These are phyloP conservation scores for Lasiodiplodia theobromae DNA, from an alignment of 2,329 filamentous ascomycete species.

Conservation along the genomic window DNA sequence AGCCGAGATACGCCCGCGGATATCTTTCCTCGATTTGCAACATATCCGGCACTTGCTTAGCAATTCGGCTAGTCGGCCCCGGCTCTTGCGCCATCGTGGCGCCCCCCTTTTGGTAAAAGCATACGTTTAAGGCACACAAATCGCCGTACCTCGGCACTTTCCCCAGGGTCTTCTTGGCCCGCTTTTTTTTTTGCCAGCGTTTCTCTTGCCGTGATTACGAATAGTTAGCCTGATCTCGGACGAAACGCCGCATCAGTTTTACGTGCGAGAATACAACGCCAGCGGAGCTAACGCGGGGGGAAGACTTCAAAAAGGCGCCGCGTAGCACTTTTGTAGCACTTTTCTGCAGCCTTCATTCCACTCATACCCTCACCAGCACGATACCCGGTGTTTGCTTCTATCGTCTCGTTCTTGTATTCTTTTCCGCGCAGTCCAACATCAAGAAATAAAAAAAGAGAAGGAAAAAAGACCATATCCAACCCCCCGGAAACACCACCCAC, in stretches of 20 bases:
- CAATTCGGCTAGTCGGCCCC: conserved; percentile 1
- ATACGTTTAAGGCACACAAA: background rate
- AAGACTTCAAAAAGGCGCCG: background rate
- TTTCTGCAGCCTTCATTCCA: background rate
- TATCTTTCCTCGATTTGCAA: background rate
- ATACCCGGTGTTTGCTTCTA: background rate
- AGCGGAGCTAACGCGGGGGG: background rate
- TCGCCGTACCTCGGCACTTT: conserved; percentile 10
- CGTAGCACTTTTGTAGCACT: background rate
- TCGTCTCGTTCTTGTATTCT: background rate
- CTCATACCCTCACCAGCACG: background rate
- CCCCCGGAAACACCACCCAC: background rate
- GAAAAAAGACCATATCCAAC: background rate
- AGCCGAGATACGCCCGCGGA: background rate
- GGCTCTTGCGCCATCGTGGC: background rate
- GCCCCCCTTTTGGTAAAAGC: background rate
- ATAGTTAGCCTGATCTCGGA: conserved; percentile 3
- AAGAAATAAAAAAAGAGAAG: background rate
- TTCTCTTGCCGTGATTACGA: background rate
- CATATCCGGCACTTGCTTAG: background rate
- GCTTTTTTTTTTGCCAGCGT: background rate
- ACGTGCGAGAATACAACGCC: background rate
- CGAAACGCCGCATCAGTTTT: background rate
- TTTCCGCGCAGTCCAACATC: background rate
- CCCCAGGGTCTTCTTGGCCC: background rate